Evolutionary conservation across 2,329 filamentous ascomycete genomes (phyloP).

Genomic region (Sarocladiaceae sp.): DNA sequence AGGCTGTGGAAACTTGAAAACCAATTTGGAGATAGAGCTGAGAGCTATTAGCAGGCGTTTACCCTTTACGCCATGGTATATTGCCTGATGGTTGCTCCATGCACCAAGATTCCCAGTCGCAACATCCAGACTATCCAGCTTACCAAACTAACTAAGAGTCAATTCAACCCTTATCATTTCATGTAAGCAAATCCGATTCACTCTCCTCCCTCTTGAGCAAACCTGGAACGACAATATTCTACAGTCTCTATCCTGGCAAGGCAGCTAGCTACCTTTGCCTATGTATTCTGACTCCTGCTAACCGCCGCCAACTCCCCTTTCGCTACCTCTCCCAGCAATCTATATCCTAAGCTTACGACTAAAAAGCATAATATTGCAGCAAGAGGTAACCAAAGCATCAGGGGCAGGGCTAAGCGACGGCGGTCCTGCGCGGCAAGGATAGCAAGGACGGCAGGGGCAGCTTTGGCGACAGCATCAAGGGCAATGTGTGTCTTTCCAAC

Average conservation of each 20-base stretch:
- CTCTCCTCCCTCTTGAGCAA: background rate
- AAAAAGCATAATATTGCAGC: constrained; percentile 52
- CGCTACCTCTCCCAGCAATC: constrained; percentile 54
- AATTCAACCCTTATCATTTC: constrained; percentile 60
- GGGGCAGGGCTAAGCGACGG: background rate
- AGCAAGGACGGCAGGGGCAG: constrained; percentile 1
- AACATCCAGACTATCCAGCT: constrained; percentile 70
- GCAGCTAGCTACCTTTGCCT: constrained; percentile 57
- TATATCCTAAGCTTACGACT: constrained; percentile 62
- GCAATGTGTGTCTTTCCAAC: constrained; percentile 2
- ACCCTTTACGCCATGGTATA: background rate
- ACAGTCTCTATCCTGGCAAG: constrained; percentile 52
- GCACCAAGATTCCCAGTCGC: constrained; percentile 66
- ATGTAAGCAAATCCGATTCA: constrained; percentile 10
- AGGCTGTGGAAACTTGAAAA: constrained; percentile 81
- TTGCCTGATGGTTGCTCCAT: constrained; percentile 60
- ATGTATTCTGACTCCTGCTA: constrained; percentile 58
- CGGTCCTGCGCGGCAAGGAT: constrained; percentile 21
- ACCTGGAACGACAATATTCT: constrained; percentile 26
- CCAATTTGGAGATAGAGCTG: constrained; percentile 69
- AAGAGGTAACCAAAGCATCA: constrained; percentile 43
- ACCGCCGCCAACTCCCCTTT: constrained; percentile 63
- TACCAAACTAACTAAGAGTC: constrained; percentile 66
- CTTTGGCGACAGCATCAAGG: background rate
- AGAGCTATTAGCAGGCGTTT: constrained; percentile 7